Evolutionary conservation across 2,329 filamentous ascomycete genomes (phyloP), one percentile per base, ranked within the genome.

Genomic region (Pezicula carpinea): DNA sequence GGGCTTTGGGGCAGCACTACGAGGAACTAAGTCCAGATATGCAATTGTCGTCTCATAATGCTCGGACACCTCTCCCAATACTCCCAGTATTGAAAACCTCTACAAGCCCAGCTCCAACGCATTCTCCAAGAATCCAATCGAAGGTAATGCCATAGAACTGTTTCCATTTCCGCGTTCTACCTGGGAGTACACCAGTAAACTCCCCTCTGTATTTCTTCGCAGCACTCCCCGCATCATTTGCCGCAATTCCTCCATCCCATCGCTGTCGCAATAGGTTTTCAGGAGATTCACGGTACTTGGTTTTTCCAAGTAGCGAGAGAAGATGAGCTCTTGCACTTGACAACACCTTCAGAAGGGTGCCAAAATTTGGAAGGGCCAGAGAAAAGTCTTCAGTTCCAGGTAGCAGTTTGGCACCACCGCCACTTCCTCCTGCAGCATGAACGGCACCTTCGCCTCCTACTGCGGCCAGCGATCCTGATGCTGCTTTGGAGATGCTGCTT

Each of bases 51-150:
- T 14, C 33, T 35, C 33, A 35, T 7, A 64, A 51, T 38, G 55
- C 59, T 54, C 80, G 72, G 48, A 88, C 75, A 10, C 80, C 86
- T 50, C 77, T 72, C 1, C 86, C 86, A n/a, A 89, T 83, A 57
- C 80, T 85, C 13, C 82, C 74, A 11, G 86, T 90, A 59, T 88
- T 79, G 63, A 91, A 91, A 13, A 87, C 67, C 65, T 91, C 86
- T 4, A 89, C 75, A 14, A 84, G 60, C 1, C 87, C 87, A 22
- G 81, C 72, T 0, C 85, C 87, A 19, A 87, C 72, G 36, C 83
- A 85, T 63, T 89, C 85, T 34, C 77, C 81, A 35, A 90, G 62
- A 14, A 87, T 72, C 83, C 83, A 90, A 49, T 84, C 76, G 64
- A 89, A 90, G 36, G 75, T 68, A 50, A 89, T 64, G 0, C 87